A percentile compares a stretch with the other conserved stretches of the same genome.
phyloP scores from a whole-genome alignment of 2,329 filamentous ascomycete species.

The Arthrocladium fulminans region DNA sequence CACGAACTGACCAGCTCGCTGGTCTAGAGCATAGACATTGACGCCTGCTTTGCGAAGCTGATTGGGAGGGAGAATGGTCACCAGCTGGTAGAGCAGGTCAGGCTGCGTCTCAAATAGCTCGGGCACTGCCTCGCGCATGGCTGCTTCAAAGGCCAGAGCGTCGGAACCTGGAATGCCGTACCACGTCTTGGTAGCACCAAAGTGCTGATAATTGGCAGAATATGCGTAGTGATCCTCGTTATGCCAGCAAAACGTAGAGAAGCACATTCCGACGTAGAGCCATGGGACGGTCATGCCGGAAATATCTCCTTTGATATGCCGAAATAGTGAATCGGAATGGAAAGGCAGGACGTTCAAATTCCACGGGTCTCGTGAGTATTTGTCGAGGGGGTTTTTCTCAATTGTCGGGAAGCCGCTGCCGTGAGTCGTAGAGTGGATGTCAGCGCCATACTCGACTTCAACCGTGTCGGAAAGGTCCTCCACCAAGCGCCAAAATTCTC shows the following conservation, averaged over 20 bases:
- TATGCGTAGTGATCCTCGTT: conserved; percentile 98
- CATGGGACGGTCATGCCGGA: conserved; percentile 99
- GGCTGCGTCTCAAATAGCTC: conserved; percentile 96
- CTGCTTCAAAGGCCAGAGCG: conserved; percentile 86
- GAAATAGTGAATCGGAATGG: conserved; percentile 82
- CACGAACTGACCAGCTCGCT: conserved; percentile 89
- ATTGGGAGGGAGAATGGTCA: conserved; percentile 89
- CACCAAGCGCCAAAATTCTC: conserved; percentile 92
- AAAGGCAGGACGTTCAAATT: conserved; percentile 90
- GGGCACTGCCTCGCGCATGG: conserved; percentile 90
- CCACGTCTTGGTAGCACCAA: conserved; percentile 97
- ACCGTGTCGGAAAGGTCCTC: conserved; percentile 91
- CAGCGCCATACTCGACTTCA: conserved; percentile 94
- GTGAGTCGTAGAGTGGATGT: conserved; percentile 96
- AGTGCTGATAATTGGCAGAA: conserved; percentile 96
- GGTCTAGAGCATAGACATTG: conserved; percentile 87
- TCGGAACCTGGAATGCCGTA: conserved; percentile 94
- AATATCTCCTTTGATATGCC: conserved; percentile 95
- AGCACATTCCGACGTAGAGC: conserved; percentile 99
- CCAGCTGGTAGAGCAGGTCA: conserved; percentile 89
- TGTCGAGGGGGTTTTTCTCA: conserved; percentile 78
- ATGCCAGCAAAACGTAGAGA: conserved; percentile 99
- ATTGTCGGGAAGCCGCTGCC: conserved; percentile 94
- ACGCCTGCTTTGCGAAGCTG: conserved; percentile 90
- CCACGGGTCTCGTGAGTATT: conserved; percentile 86